Base-by-base conservation (phyloP, 768 basidiomycete genomes). In the Cystoderma amianthinum region DNA sequence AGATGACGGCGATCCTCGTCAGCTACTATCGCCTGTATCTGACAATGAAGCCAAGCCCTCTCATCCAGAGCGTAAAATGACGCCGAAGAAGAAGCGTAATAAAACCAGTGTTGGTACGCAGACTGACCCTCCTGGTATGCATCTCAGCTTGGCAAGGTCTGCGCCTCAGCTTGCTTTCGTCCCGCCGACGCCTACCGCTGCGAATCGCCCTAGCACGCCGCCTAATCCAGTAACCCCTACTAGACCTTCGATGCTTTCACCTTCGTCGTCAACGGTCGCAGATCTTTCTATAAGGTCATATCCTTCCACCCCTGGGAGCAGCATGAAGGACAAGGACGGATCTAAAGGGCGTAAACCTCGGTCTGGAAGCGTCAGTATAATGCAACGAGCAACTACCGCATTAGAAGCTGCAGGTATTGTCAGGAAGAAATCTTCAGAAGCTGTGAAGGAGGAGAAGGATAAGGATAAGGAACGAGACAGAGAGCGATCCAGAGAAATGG, bases 381-480 rank as follows among this genome's bases (percentile, higher is more conserved):
- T 98, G 76, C 94, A 97, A 52, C 80, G 93, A 18, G 93, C 91
- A 0, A 94, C 92, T 2, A 95, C 91, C 1, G 90, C 86, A 1
- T 70, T 92, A 18, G 88, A 90, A 57, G 90, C 87, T 7, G 85
- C 84, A 10, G 85, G 89, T 2, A 61, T 94, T 7, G 85, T 91
- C 36, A 66, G 83, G 45, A 91, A 92, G 64, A 91, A 86, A 61
- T 85, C 83, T 3, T 63, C 76, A 0, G 90, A 92, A 56, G 82
- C 67, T 4, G 77, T 90, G 7, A 70, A 69, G 44, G 82, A 83
- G 32, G 78, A 81, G 35, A 72, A 67, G 38, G 61, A 66, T 15
- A 63, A 56, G 45, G 69, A 71, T 39, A 49, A 65, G 46, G n/a
- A n/a, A n/a, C n/a, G n/a, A n/a, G n/a, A n/a, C n/a, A n/a, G n/a